phyloP scores from a whole-genome alignment of 202 grass and related monocot genomes.

The Tripidium arundinaceum region DNA sequence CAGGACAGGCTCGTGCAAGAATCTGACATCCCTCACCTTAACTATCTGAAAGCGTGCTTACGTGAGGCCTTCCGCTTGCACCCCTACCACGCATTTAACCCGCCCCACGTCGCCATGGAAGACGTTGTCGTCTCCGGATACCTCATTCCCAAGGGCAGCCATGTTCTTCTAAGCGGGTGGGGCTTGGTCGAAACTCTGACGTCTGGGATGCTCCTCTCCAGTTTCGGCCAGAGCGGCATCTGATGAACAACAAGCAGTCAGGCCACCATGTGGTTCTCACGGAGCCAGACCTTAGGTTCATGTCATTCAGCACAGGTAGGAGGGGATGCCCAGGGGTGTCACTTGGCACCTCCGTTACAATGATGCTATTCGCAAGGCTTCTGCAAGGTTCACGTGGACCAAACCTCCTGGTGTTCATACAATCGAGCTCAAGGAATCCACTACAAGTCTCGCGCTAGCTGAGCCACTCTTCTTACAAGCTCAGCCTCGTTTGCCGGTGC shows the following conservation, averaged over 20 bases:
- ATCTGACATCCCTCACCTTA: slow-evolving; percentile 30
- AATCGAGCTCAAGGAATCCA: slow-evolving; percentile 14
- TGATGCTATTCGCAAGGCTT: slow-evolving; percentile 44
- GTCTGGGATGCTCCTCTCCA: slow-evolving; percentile 34
- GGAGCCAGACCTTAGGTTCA: slow-evolving; percentile 37
- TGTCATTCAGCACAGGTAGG: slow-evolving; percentile 39
- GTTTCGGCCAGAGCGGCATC: slow-evolving; percentile 42
- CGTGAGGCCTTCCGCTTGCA: slow-evolving; percentile 49
- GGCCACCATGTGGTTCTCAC: not conserved
- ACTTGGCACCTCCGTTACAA: slow-evolving; percentile 22
- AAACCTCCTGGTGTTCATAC: not conserved
- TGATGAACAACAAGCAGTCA: not conserved
- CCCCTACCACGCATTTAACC: slow-evolving; percentile 37
- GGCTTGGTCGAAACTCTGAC: slow-evolving; percentile 30
- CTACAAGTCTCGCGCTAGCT: not conserved
- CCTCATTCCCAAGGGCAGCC: slow-evolving; percentile 40
- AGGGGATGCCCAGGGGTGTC: slow-evolving; percentile 31
- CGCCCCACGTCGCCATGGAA: slow-evolving; percentile 38
- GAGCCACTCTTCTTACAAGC: slow-evolving; percentile 8
- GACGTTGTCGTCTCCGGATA: slow-evolving; percentile 21
- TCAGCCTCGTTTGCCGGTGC: not conserved
- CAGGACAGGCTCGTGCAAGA: slow-evolving; percentile 30
- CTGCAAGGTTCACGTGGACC: slow-evolving; percentile 52
- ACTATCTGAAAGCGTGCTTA: slow-evolving; percentile 45
- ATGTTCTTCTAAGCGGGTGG: slow-evolving; percentile 33